These are phyloP conservation scores for Stachybotrys echinatus DNA, from an alignment of 2,329 filamentous ascomycete genomes.

Conservation along the genomic window DNA sequence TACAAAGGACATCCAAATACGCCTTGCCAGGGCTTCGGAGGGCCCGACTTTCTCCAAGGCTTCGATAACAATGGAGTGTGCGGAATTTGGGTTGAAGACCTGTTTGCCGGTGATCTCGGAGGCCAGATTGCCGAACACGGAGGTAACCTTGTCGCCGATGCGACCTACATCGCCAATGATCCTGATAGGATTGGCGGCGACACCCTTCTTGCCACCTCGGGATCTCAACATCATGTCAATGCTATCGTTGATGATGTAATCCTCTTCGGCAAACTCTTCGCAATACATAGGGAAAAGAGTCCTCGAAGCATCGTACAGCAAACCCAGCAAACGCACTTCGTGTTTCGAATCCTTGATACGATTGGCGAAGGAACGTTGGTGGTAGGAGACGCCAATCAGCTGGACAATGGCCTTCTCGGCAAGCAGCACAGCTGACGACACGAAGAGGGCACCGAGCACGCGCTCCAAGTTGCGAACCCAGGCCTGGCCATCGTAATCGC, in stretches of 20 bases:
- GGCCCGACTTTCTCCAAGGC: slow-evolving; percentile 80
- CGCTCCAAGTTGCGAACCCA: slow-evolving; percentile 58
- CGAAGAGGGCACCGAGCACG: slow-evolving; percentile 61
- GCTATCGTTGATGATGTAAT: slow-evolving; percentile 84
- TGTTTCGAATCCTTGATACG: slow-evolving; percentile 87
- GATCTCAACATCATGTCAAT: slow-evolving; percentile 60
- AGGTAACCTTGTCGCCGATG: slow-evolving; percentile 88
- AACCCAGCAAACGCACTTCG: slow-evolving; percentile 72
- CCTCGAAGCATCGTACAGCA: slow-evolving; percentile 87
- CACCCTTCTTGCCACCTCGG: slow-evolving; percentile 51
- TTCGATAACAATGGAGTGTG: slow-evolving; percentile 83
- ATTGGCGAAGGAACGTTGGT: slow-evolving; percentile 76
- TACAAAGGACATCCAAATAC: slow-evolving; percentile 98
- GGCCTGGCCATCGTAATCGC: slow-evolving; percentile 12
- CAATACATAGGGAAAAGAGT: slow-evolving; percentile 90
- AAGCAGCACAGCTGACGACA: slow-evolving; percentile 65
- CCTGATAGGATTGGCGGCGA: slow-evolving; percentile 67
- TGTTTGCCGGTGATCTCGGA: slow-evolving; percentile 94
- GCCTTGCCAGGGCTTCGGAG: slow-evolving; percentile 86
- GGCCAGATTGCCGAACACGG: slow-evolving; percentile 86
- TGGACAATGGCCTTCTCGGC: slow-evolving; percentile 77
- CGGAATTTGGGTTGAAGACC: slow-evolving; percentile 86
- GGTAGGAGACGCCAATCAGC: slow-evolving; percentile 79
- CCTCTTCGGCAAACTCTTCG: slow-evolving; percentile 83
- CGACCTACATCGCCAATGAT: slow-evolving; percentile 74